Base-by-base conservation (phyloP, 2,329 filamentous ascomycete species). In the Penicillium sp. region DNA sequence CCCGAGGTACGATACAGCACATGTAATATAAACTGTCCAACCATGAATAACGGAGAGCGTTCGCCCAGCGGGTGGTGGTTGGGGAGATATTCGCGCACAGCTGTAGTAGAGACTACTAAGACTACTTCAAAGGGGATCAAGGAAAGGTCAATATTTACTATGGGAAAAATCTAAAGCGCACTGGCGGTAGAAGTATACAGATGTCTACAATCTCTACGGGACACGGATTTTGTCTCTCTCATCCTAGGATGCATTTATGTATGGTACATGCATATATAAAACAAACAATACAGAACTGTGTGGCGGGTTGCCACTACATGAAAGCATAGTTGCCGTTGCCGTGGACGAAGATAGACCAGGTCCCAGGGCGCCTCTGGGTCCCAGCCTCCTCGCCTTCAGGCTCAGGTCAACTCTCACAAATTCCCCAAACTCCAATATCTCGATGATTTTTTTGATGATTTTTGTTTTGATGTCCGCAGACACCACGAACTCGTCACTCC, bases 251-350 rank as follows among this genome's bases (percentile, higher is more conserved):
- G 25, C 17, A 52, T 38, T 52, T 14, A 6, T 35, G 4, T 38
- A 45, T 37, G 31, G 16, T 30, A 12, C 30, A 51, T 37, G 25
- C 40, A 26, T 31, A 6, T 14, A 17, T 1, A 28, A 8, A 41
- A 6, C 8, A 17, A 25, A 35, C 2, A 12, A 26, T 30, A 45
- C 33, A 52, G 22, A 46, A 52, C 31, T 45, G 9, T 30, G 14
- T 52, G 30, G 41, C 41, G 25, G 50, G 49, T 51, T 51, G 49
- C 19, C 50, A 52, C 22, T 52, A 43, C 40, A 52, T 44, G n/a
- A 7, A n/a, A 30, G 30, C 4, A 30, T 19, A 30, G 49, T 35
- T 45, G 41, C 41, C 31, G 16, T 52, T 22, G 25, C 33, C 25
- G 42, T 50, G 47, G 37, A 50, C 47, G 33, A 52, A 31, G 25